Conservation (phyloP, 2,329 filamentous ascomycete species). For the Fusarium decemcellulare region DNA sequence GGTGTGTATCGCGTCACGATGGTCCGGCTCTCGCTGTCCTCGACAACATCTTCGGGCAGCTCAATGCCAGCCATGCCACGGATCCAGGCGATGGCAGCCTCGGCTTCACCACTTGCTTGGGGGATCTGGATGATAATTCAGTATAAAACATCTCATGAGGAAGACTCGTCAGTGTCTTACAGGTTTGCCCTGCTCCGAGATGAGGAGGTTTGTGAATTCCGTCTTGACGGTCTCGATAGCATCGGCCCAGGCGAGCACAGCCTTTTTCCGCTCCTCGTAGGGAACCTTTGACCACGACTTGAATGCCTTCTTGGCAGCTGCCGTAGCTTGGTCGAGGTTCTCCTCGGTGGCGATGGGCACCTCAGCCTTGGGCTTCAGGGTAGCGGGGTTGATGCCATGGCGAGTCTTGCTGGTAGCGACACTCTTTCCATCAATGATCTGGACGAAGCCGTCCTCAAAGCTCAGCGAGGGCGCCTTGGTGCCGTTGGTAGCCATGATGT, state of each 20-base stretch:
- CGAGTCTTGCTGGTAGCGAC: conserved; percentile 31
- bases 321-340: conserved; percentile 45
- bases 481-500: conserved; percentile 30
- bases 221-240: conserved; percentile 37
- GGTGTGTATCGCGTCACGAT: conserved; percentile 55
- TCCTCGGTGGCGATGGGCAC: conserved; percentile 45
- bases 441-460: conserved; percentile 37
- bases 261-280: conserved; percentile 39
- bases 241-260: conserved; percentile 45
- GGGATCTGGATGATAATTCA: background rate
- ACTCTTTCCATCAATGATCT: conserved; percentile 43
- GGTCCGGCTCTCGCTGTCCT: conserved; percentile 51
- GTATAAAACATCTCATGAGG: no score
- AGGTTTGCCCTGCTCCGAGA: conserved; percentile 50
- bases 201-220: conserved; percentile 43
- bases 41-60: conserved; percentile 54
- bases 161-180: conserved; percentile 19
- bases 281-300: conserved; percentile 46
- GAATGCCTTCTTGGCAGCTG: conserved; percentile 43
- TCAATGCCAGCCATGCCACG: conserved; percentile 47
- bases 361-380: conserved; percentile 47
- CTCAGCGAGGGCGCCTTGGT: conserved; percentile 14
- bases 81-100: conserved; percentile 46
- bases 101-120: conserved; percentile 45
- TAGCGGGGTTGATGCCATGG: conserved; percentile 49